These are phyloP conservation scores for Mariannaea elegans DNA, from an alignment of 2,329 filamentous ascomycete genomes.

Conservation along the genomic window DNA sequence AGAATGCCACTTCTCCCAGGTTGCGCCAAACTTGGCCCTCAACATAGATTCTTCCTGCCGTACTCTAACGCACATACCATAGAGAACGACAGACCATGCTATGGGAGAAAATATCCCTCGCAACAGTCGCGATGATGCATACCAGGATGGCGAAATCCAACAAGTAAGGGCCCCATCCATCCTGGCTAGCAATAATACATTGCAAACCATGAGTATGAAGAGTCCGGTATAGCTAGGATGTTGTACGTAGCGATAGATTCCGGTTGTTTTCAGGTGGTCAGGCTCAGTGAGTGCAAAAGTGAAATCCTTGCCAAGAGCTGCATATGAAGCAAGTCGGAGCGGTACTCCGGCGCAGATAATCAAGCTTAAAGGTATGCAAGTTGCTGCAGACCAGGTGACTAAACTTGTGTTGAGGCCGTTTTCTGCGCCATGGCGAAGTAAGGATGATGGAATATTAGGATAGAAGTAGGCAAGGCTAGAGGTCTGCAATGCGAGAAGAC, in stretches of 20 bases:
- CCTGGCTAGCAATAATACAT: constrained; percentile 46
- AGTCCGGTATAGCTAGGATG: constrained; percentile 62
- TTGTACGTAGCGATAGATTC: constrained; percentile 59
- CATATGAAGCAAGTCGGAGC: constrained; percentile 50
- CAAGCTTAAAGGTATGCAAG: constrained; percentile 45
- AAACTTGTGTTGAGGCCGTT: constrained; percentile 44
- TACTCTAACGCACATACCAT: constrained; percentile 48
- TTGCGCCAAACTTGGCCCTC: constrained; percentile 52
- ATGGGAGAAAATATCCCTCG: constrained; percentile 10
- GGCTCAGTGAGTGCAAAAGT: constrained; percentile 61
- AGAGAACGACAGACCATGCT: constrained; percentile 27
- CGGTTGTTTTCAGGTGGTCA: constrained; percentile 54
- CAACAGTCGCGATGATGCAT: constrained; percentile 6
- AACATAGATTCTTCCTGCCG: constrained; percentile 62
- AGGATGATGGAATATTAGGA: constrained; percentile 29
- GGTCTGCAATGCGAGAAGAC: constrained; percentile 32
- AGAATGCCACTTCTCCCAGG: constrained; percentile 59
- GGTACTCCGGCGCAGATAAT: constrained; percentile 44
- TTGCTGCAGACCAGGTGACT: constrained; percentile 49
- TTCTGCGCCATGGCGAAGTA: constrained; percentile 42
- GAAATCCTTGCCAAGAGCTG: constrained; percentile 58
- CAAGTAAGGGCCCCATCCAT: constrained; percentile 52
- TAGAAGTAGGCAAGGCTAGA: constrained; percentile 31
- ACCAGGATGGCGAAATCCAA: constrained; percentile 44
- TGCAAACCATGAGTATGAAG: constrained; percentile 44